Base-by-base conservation (phyloP, 148 eudicot species). In the Bassia scoparia region DNA sequence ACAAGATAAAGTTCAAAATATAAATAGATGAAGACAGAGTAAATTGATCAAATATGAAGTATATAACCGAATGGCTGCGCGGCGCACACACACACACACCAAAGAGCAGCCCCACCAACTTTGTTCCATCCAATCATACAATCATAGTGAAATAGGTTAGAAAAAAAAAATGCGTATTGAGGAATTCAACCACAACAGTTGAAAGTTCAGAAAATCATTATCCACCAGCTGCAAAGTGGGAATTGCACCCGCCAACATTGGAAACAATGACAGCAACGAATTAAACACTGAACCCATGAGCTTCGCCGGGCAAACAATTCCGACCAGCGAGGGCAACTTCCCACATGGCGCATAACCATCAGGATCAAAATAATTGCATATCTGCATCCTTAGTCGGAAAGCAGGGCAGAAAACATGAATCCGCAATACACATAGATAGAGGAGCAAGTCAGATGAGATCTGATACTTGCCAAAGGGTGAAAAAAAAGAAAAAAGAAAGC, bases 261-360 rank as follows among this genome's bases (percentile, higher is more conserved):
- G n/a, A n/a, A n/a, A n/a, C n/a, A n/a, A n/a, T 92, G 89, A 71
- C n/a, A n/a, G 94, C 92, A 80, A 95, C n/a, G 88, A 80, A 90
- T 82, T 59, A 87, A n/a, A 81, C 73, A 95, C 79, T 31, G 99
- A 92, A 59, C 84, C 87, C 77, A 92, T 74, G 18, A 96, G n/a
- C n/a, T n/a, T 85, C 31, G 99, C 96, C 86, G 78, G 46, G 90
- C 89, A 78, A n/a, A 86, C 89, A 77, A 78, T 83, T 77, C 80
- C 85, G 35, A 73, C 85, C 31, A n/a, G n/a, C n/a, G 92, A 72
- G 59, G 99, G 83, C 73, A 95, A 73, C 75, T 87, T 88, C 85
- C 92, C 99, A 74, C 92, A 69, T 62, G 90, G 77, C 35, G 77
- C 35, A 85, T 87, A 11, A 85, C 90, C 93, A 95, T 92, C 84